Base-by-base conservation (phyloP, 768 basidiomycete species). In the Rhizopogon rudus region DNA sequence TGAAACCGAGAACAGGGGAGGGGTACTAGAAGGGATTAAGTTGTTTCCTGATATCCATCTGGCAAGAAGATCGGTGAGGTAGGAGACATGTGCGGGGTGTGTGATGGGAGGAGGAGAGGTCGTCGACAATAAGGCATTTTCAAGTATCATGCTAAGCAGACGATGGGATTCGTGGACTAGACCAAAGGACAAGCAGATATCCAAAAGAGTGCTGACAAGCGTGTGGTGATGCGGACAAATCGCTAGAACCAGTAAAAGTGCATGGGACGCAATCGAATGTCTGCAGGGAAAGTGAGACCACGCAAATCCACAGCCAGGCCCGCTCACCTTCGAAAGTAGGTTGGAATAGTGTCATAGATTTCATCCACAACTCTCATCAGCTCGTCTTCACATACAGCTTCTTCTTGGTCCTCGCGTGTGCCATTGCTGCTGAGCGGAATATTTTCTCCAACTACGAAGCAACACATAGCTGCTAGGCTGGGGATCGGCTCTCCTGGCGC, bases 261-360 rank as follows among this genome's bases (percentile, higher is more conserved):
- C 79, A 62, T 86, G 82, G 0, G 82, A 75, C 4, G 80, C 61
- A 17, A 85, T 60, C 17, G 79, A 71, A 62, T 71, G 77, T 45
- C 83, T 85, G 41, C 10, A 17, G 6, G 35, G 48, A 20, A 25
- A 7, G 50, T 65, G 45, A 58, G 41, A 45, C 42, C n/a, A 3
- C 33, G 10, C 20, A n/a, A 14, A 39, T 45, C 3, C 22, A 50
- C 56, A 35, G 43, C 17, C 41, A 46, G 40, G 22, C 42, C 22
- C n/a, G 55, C 70, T 54, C 61, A 84, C 84, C 75, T 75, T 56
- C 83, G 76, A 64, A 77, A 77, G 31, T 77, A 72, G n/a, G 67
- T 54, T 28, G 83, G 83, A 46, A 86, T 72, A 2, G 71, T 62
- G 29, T 83, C 81, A 54, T 84, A 84, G 6, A 85, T 58, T 13